Evolutionary conservation across 2,329 filamentous ascomycete genomes (phyloP), one percentile per base, ranked within the genome.

Genomic region (Ampelomyces quisqualis): DNA sequence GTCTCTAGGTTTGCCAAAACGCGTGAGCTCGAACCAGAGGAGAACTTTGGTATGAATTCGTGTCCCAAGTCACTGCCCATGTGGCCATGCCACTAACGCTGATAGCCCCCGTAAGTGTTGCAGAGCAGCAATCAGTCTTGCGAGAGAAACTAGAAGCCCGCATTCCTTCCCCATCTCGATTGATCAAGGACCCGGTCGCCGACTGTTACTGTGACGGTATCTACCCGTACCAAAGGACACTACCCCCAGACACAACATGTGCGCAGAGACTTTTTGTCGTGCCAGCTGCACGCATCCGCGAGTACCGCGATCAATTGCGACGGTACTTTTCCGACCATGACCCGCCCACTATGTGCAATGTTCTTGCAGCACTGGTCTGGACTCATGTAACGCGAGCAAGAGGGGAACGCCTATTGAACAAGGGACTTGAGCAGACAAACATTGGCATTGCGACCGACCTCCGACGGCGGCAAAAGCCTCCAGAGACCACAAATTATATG

Each of bases 331-430:
- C 52, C 2, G 27, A 50, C 4, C 32, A 52, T 7, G 47, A 49
- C 11, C 51, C 51, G 13, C 54, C 58, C 0, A 62, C 58, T 7
- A 55, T 63, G 36, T 67, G 55, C 44, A 66, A 64, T 34, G 52
- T 66, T 4, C 50, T 67, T 24, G 56, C 61, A 14, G 62, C 64
- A 13, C 37, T 67, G 20, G 51, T 65, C 9, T 67, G 64, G 64
- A 64, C 61, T n/a, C 60, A 66, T 27, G 52, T 64, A 22, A 66
- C 62, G 29, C 58, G 64, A 13, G 62, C 64, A 32, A 54, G 64
- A 48, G 55, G 53, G 27, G 27, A 33, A 4, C 53, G 58, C 30
- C 34, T 63, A 26, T 29, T 37, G 11, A 29, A 49, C n/a, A 47
- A 43, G 28, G 49, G 47, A 3, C 31, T 58, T 28, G 44, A 53